Conservation (phyloP, 352 stramenopile genomes). For the Pythium aquatile region DNA sequence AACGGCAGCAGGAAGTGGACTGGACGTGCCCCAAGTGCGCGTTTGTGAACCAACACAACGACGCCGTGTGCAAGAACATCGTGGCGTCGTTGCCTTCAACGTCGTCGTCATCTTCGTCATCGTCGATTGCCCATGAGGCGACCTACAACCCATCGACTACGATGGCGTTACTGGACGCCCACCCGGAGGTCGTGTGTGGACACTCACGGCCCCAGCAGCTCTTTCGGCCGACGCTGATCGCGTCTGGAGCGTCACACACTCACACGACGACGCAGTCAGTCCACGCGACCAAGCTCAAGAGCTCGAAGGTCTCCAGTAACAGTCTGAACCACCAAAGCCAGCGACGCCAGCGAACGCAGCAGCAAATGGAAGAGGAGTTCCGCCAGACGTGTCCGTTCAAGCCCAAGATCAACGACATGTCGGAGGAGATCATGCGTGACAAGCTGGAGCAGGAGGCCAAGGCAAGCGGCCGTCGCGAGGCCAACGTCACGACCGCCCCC, state of each 20-base stretch:
- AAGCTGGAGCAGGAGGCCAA: conserved; percentile 50
- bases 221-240: conserved; percentile 69
- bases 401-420: conserved; percentile 71
- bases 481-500: conserved; percentile 15
- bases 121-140: conserved; percentile 6
- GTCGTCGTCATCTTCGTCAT: conserved; percentile 6
- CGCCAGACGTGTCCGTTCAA: conserved; percentile 62
- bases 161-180: conserved; percentile 10
- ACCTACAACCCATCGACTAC: conserved; percentile 13
- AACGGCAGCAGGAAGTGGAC: conserved; percentile 52
- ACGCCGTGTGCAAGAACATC: conserved; percentile 62
- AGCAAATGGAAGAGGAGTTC: conserved; percentile 66
- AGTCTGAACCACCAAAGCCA: conserved; percentile 30
- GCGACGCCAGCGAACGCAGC: conserved; percentile 50
- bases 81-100: conserved; percentile 23
- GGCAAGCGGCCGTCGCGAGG: background rate
- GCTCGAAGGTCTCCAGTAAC: background rate
- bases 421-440: conserved; percentile 71
- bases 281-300: conserved; percentile 35
- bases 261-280: conserved; percentile 23
- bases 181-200: conserved; percentile 44
- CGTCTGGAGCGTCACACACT: conserved; percentile 24
- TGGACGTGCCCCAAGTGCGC: conserved; percentile 84
- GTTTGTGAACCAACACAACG: conserved; percentile 52
- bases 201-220: conserved; percentile 55